Percentiles rank a stretch among this genome's conserved stretches.
phyloP scores from a whole-genome alignment of 306 rosid genomes.

The Prunus dulcis region DNA sequence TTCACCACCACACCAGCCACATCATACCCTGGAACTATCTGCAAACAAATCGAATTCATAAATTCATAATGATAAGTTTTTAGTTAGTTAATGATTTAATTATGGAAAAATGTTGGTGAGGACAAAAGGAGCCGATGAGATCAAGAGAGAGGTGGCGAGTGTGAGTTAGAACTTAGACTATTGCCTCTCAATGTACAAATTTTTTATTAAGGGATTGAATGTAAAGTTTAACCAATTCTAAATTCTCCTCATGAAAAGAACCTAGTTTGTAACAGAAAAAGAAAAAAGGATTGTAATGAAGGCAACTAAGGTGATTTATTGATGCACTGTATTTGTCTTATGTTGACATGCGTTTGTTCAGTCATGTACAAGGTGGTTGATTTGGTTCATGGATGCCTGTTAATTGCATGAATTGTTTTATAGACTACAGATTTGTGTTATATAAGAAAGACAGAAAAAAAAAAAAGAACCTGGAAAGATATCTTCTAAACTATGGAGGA shows the following conservation, averaged over 20 bases:
- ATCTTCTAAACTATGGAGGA: too few species aligned
- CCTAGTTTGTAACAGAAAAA: conserved; percentile 83
- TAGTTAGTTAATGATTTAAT: too few species aligned
- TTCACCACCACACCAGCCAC: conserved; percentile 71
- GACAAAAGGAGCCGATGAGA: too few species aligned
- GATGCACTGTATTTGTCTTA: not conserved
- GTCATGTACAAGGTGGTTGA: not conserved
- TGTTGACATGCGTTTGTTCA: not conserved
- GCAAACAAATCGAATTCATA: not conserved
- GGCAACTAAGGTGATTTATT: conserved; percentile 55
- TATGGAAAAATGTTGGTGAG: too few species aligned
- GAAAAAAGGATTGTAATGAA: conserved; percentile 69
- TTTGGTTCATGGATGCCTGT: not conserved
- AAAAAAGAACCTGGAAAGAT: too few species aligned
- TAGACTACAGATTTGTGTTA: too few species aligned
- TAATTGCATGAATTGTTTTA: not conserved
- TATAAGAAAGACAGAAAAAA: too few species aligned
- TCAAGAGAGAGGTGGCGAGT: too few species aligned
- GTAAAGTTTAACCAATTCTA: not conserved
- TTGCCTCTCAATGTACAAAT: not conserved
- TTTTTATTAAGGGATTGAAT: not conserved
- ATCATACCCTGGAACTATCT: conserved; percentile 62
- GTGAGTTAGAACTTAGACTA: not conserved
- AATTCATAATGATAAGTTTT: too few species aligned
- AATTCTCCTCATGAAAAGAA: conserved; percentile 38